Evolutionary conservation across 257 asterid genomes (phyloP), one percentile per base, ranked within the genome.

Genomic region (Solanum habrochaites): DNA sequence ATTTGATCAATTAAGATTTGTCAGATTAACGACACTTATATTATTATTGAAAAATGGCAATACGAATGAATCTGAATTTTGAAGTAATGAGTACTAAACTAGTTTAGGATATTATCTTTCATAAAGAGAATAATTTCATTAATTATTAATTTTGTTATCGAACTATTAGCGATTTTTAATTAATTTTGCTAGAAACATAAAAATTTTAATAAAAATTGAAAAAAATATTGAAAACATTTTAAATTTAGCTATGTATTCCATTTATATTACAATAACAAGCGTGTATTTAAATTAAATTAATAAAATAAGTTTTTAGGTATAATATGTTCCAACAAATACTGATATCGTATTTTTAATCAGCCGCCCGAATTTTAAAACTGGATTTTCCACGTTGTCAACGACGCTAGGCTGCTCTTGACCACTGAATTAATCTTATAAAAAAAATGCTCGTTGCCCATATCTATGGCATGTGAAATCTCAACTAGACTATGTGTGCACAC

Each of bases 401-500:
- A 8, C 56, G 25, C 81, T 72, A 2, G 11, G 5, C 83, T 29
- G 27, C 66, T 80, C 85, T 47, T 47, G 42, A 78, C 66, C 66
- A 45, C 66, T 45, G 18, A 78, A 78, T 45, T 45, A 8, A 45
- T 42, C 31, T 25, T 45, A 0, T 8, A 7, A 11, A 16, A 32
- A 6, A 45, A 78, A 47, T 45, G 42, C 25, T 15, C 10, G 3
- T 16, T 3, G 14, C 27, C 67, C 84, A 47, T 15, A 47, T 16
- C 42, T 78, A 45, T 11, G 84, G 27, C 86, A 83, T 58, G 88
- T 74, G 77, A 69, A 87, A 27, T 40, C 45, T 29, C 67, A 16
- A 18, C 75, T 72, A 49, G 3, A 40, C 60, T 45, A 62, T 21
- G 72, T 27, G 27, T 10, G 29, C 60, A 66, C 23, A 25, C 86